Evolutionary conservation across 2,329 filamentous ascomycete species (phyloP).

Genomic region (Phyllosticta paracitricarpa): DNA sequence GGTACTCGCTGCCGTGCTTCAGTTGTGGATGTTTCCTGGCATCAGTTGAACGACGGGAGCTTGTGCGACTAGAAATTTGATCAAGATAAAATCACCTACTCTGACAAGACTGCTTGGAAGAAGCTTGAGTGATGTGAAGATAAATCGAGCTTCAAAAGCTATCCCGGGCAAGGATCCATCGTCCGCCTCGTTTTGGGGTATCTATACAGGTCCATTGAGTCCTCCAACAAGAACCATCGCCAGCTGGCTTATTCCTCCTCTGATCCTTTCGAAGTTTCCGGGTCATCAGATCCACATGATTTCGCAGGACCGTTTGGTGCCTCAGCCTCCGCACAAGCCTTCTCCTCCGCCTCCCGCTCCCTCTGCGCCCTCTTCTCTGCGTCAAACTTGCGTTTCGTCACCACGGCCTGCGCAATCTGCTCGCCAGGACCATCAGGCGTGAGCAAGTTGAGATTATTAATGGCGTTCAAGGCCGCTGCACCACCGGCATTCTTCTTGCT

Average conservation of each 20-base stretch:
- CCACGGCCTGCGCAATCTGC: not conserved
- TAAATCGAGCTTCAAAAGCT: too few species aligned
- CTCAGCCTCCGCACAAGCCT: not conserved
- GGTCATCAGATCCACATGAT: not conserved
- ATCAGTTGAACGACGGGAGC: not conserved
- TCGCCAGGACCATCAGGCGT: not conserved
- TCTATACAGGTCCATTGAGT: not conserved
- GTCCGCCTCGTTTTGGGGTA: not conserved
- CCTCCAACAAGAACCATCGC: not conserved
- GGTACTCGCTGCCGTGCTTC: not conserved
- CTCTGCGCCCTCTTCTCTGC: not conserved
- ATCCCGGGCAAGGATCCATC: too few species aligned
- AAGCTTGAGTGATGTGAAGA: too few species aligned
- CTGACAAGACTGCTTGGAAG: too few species aligned
- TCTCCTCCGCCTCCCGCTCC: not conserved
- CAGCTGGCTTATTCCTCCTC: not conserved
- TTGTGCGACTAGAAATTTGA: not conserved
- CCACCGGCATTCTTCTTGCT: conserved; percentile 56
- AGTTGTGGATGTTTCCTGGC: not conserved
- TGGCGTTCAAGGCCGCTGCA: not conserved
- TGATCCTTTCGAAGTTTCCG: not conserved
- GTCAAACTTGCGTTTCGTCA: not conserved
- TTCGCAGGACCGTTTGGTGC: not conserved
- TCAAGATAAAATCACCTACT: not conserved
- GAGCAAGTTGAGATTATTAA: not conserved